Percentiles rank a stretch among this genome's conserved stretches.
These are phyloP conservation scores for Phytopythium litorale DNA, from an alignment of 352 stramenopile species.

Conservation along the genomic window DNA sequence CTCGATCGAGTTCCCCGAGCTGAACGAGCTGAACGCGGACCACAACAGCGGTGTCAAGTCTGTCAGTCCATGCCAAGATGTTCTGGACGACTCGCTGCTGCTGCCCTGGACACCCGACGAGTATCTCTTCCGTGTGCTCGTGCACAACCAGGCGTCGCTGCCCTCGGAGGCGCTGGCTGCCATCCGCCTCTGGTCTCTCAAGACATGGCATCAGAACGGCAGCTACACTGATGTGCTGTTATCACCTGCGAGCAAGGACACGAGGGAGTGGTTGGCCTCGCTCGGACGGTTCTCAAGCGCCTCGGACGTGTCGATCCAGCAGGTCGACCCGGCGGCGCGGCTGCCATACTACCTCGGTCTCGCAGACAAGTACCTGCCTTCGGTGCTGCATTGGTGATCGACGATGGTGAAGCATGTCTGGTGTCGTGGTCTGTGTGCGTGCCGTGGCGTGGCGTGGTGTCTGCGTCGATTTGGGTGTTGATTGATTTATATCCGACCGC, in stretches of 20 bases:
- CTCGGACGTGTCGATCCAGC: slow-evolving; percentile 37
- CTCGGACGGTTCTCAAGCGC: slow-evolving; percentile 32
- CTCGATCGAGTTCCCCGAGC: slow-evolving; percentile 48
- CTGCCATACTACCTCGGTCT: slow-evolving; percentile 70
- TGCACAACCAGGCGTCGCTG: slow-evolving; percentile 53
- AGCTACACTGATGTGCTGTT: slow-evolving; percentile 46
- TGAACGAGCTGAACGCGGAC: slow-evolving; percentile 67
- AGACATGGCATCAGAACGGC: slow-evolving; percentile 57
- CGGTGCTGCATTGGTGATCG: slow-evolving; percentile 63
- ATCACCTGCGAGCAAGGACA: slow-evolving; percentile 42
- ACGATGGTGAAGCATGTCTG: not conserved
- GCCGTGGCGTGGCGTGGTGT: not conserved
- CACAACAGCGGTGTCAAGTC: slow-evolving; percentile 25
- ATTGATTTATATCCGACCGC: not conserved
- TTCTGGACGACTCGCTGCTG: slow-evolving; percentile 40
- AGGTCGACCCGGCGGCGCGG: slow-evolving; percentile 26
- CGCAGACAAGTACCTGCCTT: slow-evolving; percentile 67
- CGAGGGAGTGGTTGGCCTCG: slow-evolving; percentile 64
- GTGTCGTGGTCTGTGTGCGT: not conserved
- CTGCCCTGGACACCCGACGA: slow-evolving; percentile 74
- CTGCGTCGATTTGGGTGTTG: not conserved
- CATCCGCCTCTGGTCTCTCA: slow-evolving; percentile 74
- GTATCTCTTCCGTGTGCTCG: slow-evolving; percentile 70
- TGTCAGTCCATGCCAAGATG: not conserved
- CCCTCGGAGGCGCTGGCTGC: slow-evolving; percentile 57